Evolutionary conservation across 768 basidiomycete species (phyloP).

Genomic region (Pleurotus ostreatus): DNA sequence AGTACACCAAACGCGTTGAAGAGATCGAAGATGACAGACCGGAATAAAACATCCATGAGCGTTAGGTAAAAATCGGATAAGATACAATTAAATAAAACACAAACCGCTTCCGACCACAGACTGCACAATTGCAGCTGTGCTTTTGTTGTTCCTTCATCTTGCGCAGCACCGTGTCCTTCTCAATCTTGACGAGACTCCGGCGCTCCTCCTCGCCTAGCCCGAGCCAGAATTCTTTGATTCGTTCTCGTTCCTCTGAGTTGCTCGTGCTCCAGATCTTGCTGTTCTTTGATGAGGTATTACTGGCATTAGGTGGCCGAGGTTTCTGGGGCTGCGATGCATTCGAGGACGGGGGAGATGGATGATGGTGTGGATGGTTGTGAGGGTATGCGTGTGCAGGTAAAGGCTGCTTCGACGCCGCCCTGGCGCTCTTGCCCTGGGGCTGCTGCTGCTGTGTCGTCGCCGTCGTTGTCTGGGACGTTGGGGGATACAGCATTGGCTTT

Average conservation of each 20-base stretch:
- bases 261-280: constrained; percentile 95
- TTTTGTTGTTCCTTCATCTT: constrained; percentile 99
- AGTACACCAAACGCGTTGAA: constrained; percentile 15
- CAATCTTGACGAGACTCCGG: constrained; percentile 88
- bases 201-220: constrained; percentile 89
- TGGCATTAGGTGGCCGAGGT: constrained; percentile 29
- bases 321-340: constrained; percentile 11
- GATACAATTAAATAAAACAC: constrained; percentile 34
- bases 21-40: constrained; percentile 11
- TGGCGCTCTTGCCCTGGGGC: constrained; percentile 10
- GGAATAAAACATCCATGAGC: constrained; percentile 20
- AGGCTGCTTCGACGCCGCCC: constrained; percentile 47
- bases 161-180: constrained; percentile 94
- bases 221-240: constrained; percentile 98
- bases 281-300: constrained; percentile 33
- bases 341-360: constrained; percentile 50
- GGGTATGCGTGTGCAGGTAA: constrained; percentile 40
- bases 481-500: constrained; percentile 13
- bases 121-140: constrained; percentile 92
- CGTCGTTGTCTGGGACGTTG: constrained; percentile 3
- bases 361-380: constrained; percentile 38
- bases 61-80: constrained; percentile 14
- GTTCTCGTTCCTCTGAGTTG: constrained; percentile 88
- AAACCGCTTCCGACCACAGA: constrained; percentile 94
- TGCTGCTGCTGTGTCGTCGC: constrained; percentile 8